These are phyloP conservation scores for Comarum palustre DNA, from an alignment of 306 rosid species.

Conservation along the genomic window DNA sequence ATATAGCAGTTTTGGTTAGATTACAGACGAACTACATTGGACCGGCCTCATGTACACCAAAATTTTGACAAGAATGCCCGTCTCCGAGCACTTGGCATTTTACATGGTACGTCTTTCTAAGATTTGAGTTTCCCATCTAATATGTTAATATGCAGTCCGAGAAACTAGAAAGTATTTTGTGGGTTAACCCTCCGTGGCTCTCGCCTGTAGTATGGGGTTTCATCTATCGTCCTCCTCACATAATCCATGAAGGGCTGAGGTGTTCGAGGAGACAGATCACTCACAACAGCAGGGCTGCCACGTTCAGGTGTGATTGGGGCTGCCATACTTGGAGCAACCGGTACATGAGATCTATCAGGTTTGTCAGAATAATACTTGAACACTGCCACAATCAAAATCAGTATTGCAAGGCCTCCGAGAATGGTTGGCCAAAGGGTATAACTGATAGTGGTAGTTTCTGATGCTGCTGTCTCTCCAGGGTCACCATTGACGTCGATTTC, in stretches of 20 bases:
- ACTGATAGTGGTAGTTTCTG: slow-evolving; percentile 22
- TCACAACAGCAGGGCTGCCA: slow-evolving; percentile 35
- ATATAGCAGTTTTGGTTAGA: background rate
- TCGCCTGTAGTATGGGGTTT: slow-evolving; percentile 82
- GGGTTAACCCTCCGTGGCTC: slow-evolving; percentile 70
- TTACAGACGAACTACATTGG: background rate
- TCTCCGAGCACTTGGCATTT: slow-evolving; percentile 13
- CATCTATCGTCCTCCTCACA: slow-evolving; percentile 85
- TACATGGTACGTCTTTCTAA: slow-evolving; percentile 20
- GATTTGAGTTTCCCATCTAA: slow-evolving; percentile 3
- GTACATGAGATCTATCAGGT: slow-evolving; percentile 45
- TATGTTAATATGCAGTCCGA: background rate
- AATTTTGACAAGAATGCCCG: slow-evolving; percentile 1
- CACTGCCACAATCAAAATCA: slow-evolving; percentile 32
- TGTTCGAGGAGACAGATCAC: slow-evolving; percentile 72
- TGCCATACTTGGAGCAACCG: slow-evolving; percentile 35
- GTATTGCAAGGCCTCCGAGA: slow-evolving; percentile 41
- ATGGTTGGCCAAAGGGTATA: slow-evolving; percentile 38
- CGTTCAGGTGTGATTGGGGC: slow-evolving; percentile 60
- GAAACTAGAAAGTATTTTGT: slow-evolving; percentile 68
- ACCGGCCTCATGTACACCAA: background rate
- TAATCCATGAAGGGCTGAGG: slow-evolving; percentile 94
- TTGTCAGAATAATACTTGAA: slow-evolving; percentile 38
- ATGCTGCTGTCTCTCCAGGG: slow-evolving; percentile 36
- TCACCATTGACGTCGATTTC: slow-evolving; percentile 58